phyloP scores from a whole-genome alignment of 1,139 yeast genomes.

The Pichia sp. region DNA sequence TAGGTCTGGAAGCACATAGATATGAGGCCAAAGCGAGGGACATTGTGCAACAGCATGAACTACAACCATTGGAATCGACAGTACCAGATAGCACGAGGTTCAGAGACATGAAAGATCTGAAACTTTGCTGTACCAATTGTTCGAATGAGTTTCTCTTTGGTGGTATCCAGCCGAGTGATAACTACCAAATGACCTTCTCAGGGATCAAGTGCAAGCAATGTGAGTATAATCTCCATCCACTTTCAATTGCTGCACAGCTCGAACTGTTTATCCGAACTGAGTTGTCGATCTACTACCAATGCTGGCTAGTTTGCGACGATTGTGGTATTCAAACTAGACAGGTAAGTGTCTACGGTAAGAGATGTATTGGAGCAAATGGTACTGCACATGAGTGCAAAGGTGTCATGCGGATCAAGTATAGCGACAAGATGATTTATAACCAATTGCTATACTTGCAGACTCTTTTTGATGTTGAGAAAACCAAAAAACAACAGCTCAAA shows the following conservation, averaged over 20 bases:
- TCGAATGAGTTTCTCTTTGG: conserved; percentile 59
- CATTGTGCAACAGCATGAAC: conserved; percentile 37
- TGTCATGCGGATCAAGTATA: conserved; percentile 70
- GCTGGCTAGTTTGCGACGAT: conserved; percentile 84
- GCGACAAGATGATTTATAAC: conserved; percentile 78
- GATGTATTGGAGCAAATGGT: conserved; percentile 70
- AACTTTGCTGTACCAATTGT: conserved; percentile 57
- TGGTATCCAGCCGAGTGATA: conserved; percentile 63
- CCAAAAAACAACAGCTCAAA: conserved; percentile 52
- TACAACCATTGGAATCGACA: conserved; percentile 77
- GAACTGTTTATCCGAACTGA: conserved; percentile 67
- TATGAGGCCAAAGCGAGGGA: conserved; percentile 47
- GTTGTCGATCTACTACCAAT: conserved; percentile 74
- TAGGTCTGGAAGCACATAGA: conserved; percentile 72
- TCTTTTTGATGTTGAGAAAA: conserved; percentile 78
- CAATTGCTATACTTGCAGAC: conserved; percentile 78
- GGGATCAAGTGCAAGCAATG: conserved; percentile 76
- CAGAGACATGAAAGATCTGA: conserved; percentile 53
- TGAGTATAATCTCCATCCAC: conserved; percentile 43
- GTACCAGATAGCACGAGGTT: conserved; percentile 82
- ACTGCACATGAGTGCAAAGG: conserved; percentile 75
- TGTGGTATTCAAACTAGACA: conserved; percentile 84
- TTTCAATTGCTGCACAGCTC: conserved; percentile 64
- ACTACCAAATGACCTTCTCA: conserved; percentile 54
- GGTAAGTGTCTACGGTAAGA: conserved; percentile 80